Base-by-base conservation (phyloP, 305 asterid genomes). In the Caryopteris hybrid region DNA sequence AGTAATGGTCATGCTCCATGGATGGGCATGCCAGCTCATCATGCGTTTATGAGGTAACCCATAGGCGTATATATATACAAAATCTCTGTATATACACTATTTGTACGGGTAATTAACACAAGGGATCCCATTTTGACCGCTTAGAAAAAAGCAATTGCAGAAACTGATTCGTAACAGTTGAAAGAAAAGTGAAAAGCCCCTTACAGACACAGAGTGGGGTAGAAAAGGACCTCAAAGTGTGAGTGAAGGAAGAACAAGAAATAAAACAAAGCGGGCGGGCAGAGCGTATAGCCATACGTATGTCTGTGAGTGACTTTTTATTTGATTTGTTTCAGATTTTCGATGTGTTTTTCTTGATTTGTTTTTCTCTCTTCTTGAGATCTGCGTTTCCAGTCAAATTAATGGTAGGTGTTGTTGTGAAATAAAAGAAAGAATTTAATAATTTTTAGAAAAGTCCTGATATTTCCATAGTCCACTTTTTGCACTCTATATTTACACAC, bases 11-110 rank as follows among this genome's bases (percentile, higher is more conserved):
- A 80, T 83, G 57, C 59, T 2, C 57, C 69, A 68, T 66, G 68
- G 47, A 82, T 76, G 75, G 17, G 22, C 65, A 74, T 58, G 83
- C 83, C 94, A 76, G 80, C 87, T 74, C 76, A 80, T 66, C 77
- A 29, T 31, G 21, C 36, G 57, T 71, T 54, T 34, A 54, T 29
- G 2, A 22, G 13, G 39, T 29, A 55, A 43, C 60, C 45, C 64
- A 23, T n/a, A n/a, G n/a, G 5, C 12, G 8, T 36, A 50, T 54
- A 6, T 42, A 52, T 6, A 36, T 27, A 45, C 53, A 13, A 4
- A 39, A 45, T 48, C 58, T 41, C 20, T 46, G 21, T 38, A n/a
- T 13, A 27, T 38, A 23, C 64, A 20, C 38, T 34, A 41, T 64
- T 18, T 47, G 22, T 59, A 51, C 29, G 13, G 23, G 1, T 56